A percentile compares a stretch with the other conserved stretches of the same genome.
phyloP scores from a whole-genome alignment of 257 asterid species.

The Solanum neorickii region DNA sequence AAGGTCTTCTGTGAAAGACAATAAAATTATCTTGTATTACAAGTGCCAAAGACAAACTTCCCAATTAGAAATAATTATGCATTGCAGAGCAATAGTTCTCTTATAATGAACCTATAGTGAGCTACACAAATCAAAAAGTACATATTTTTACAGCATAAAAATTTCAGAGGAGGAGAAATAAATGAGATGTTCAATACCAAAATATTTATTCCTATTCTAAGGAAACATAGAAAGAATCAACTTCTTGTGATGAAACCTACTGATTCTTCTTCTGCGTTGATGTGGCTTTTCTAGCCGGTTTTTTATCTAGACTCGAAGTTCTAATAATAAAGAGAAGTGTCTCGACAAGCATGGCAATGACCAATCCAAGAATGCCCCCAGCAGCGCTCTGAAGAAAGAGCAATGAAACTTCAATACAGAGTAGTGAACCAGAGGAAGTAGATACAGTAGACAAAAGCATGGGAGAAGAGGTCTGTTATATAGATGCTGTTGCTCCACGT shows the following conservation, averaged over 20 bases:
- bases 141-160: neutral
- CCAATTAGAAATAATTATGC: neutral
- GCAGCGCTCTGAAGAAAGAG: constrained; percentile 62
- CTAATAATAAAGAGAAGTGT: constrained; percentile 67
- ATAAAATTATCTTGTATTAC: neutral
- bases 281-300: constrained; percentile 7
- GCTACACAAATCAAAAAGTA: neutral
- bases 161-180: neutral
- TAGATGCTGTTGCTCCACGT: neutral
- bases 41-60: neutral
- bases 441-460: neutral
- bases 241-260: neutral
- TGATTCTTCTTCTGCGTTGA: constrained; percentile 17
- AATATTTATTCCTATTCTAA: neutral
- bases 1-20: neutral
- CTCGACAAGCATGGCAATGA: constrained; percentile 80
- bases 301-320: constrained; percentile 32
- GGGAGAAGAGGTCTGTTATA: neutral
- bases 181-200: neutral
- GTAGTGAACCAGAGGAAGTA: neutral
- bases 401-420: neutral
- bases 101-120: neutral
- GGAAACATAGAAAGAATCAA: neutral
- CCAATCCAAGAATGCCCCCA: constrained; percentile 94
- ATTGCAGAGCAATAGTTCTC: neutral